phyloP scores from a whole-genome alignment of 1,139 yeast genomes.

The Suhomyces ambrosiae region DNA sequence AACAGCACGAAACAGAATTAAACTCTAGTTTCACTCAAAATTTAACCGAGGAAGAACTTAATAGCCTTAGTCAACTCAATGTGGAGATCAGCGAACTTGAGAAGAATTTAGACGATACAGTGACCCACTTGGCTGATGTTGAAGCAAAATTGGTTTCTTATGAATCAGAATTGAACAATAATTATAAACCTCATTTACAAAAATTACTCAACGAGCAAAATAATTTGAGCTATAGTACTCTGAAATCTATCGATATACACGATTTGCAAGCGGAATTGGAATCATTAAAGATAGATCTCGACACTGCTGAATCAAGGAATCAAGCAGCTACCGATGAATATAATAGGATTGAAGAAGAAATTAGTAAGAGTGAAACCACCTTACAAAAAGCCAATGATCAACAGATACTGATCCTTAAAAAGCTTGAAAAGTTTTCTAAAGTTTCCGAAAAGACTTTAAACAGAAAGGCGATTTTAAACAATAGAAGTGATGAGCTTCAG shows the following conservation, averaged over 20 bases:
- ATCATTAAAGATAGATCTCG: constrained; percentile 26
- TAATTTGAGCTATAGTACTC: constrained; percentile 15
- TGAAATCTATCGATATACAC: constrained; percentile 46
- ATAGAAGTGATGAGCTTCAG: constrained; percentile 72
- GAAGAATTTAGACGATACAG: constrained; percentile 41
- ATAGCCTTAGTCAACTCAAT: constrained; percentile 42
- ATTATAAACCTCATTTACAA: constrained; percentile 34
- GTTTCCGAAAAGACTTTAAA: constrained; percentile 66
- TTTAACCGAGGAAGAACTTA: constrained; percentile 43
- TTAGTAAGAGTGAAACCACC: constrained; percentile 41
- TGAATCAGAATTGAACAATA: constrained; percentile 62
- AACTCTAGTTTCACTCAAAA: constrained; percentile 55
- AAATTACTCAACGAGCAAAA: constrained; percentile 43
- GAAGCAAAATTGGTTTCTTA: constrained; percentile 54
- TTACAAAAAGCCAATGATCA: constrained; percentile 56
- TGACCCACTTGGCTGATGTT: constrained; percentile 46
- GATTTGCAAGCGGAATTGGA: constrained; percentile 35
- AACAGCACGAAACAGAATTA: constrained; percentile 54
- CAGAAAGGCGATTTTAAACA: constrained; percentile 59
- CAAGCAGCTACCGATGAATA: constrained; percentile 23
- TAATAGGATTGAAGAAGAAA: constrained; percentile 31
- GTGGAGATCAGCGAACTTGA: constrained; percentile 44
- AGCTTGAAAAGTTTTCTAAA: constrained; percentile 64
- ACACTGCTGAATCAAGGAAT: constrained; percentile 24
- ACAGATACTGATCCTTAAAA: constrained; percentile 55